Evolutionary conservation across 352 stramenopile species (phyloP), one percentile per base, ranked within the genome.

Genomic region (Globisporangium rhizosaccharum): DNA sequence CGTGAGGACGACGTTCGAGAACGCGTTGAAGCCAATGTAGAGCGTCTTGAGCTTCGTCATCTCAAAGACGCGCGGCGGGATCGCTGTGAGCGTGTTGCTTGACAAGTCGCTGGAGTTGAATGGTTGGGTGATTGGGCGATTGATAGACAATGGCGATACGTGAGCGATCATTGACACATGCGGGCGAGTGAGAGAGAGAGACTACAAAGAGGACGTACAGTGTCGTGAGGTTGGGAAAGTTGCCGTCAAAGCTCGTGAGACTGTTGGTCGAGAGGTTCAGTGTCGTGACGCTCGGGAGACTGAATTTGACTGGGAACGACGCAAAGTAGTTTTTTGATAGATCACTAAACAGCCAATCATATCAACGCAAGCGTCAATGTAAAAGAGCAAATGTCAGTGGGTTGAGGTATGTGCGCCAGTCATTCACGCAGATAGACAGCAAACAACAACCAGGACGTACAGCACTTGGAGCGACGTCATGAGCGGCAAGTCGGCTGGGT

Each of bases 191-290:
- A 44, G 7, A n/a, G 20, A 25, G 26, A 2, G 33, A 12, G 41
- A 26, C 53, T 52, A 30, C 28, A 30, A 30, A 2, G 41, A 17
- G 2, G 6, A 71, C 76, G 41, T 75, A 87, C 67, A 90, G 64
- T 20, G 70, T 80, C 10, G 54, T 71, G 28, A 90, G 62, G 44
- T 73, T 71, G 0, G 76, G 71, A 45, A 84, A 84, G 44, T 66
- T 30, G n/a, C 68, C 75, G 28, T 76, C 71, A 42, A 82, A 88
- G 6, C 56, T 67, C 6, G 61, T 72, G 20, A 88, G 67, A 20
- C 66, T 72, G 56, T 88, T 88, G 17, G 50, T 76, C 30, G 75
- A 86, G 53, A 86, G 56, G 56, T 88, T 88, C 28, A 88, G 68
- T 28, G 60, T 64, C 36, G 67, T 41, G 57, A 87, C 68, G 36